Base-by-base conservation (phyloP, 805 yeast genomes). In the Myxozyma monticola region DNA sequence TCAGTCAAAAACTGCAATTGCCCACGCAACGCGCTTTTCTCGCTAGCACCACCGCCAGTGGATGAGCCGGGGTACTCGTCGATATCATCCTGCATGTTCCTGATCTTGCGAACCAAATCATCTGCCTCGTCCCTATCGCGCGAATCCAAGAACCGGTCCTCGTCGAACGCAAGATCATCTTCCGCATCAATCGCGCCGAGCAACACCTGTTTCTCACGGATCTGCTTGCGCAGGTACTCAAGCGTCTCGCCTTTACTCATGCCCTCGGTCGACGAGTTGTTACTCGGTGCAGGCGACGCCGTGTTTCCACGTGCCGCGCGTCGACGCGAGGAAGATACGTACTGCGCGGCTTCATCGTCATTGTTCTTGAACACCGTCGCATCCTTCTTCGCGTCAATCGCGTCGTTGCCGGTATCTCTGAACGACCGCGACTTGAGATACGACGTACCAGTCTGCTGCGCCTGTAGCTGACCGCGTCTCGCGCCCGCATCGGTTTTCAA, bases 151-250 rank as follows among this genome's bases (percentile, higher is more conserved):
- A 66, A 68, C 26, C 64, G 63, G 31, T 71, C 71, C 29, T 71
- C 73, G 40, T 66, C 64, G 21, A 67, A 67, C 15, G 63, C 65
- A 10, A 68, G 65, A 37, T 65, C 68, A 35, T 64, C 91, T 60
- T 80, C 79, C 10, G 85, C 79, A 60, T 84, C 89, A 54, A 85
- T 65, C 0, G 93, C 88, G 51, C 79, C 85, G 43, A 88, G 70
- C 42, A 85, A 62, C 43, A 84, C 81, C 60, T 79, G 77, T 72
- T 85, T 85, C 62, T 88, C 95, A 39, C 80, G 80, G 37, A 89
- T 76, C 58, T 76, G 68, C 56, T 82, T 85, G 60, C 79, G 80
- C 60, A 88, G 71, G 7, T 78, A 78, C 3, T 76, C 79, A 37
- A 82, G 68, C 2, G 80, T 65, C 33, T 53, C 57, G 57, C 50